Conservation (phyloP, 2,329 filamentous ascomycete genomes). For the Alternaria sp. region DNA sequence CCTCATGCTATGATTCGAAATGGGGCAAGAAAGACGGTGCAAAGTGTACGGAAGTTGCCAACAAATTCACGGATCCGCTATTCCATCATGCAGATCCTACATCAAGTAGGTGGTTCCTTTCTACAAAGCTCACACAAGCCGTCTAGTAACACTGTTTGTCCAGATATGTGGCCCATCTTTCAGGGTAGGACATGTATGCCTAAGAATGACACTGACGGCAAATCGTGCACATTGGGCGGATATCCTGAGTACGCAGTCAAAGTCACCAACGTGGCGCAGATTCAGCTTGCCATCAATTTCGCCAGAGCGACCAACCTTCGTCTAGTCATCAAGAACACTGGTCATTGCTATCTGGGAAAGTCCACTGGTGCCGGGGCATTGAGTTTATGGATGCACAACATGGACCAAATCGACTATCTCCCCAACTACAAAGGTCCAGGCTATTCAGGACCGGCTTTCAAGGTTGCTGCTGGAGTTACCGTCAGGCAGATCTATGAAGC, state of each 20-base stretch:
- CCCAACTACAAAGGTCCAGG: conserved; percentile 31
- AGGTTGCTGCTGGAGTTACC: conserved; percentile 39
- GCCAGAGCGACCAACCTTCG: conserved; percentile 35
- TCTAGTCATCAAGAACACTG: conserved; percentile 44
- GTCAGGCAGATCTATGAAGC: conserved; percentile 40
- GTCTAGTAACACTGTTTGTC: background rate
- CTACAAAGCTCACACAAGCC: background rate
- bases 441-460: conserved; percentile 41
- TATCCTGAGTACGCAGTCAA: conserved; percentile 40
- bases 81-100: conserved; percentile 41
- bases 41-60: conserved; percentile 17
- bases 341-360: conserved; percentile 42
- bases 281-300: conserved; percentile 42
- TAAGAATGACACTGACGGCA: conserved; percentile 28
- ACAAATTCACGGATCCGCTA: conserved; percentile 18
- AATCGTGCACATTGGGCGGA: conserved; percentile 35
- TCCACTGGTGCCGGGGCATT: conserved; percentile 33
- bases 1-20: conserved; percentile 27
- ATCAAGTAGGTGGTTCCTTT: conserved; percentile 3
- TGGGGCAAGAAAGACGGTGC: conserved; percentile 16
- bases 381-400: conserved; percentile 42
- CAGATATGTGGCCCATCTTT: conserved; percentile 35
- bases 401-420: conserved; percentile 39
- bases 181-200: conserved; percentile 41
- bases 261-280: conserved; percentile 33